phyloP scores from a whole-genome alignment of 805 yeast species.

The Ogataea minuta region DNA sequence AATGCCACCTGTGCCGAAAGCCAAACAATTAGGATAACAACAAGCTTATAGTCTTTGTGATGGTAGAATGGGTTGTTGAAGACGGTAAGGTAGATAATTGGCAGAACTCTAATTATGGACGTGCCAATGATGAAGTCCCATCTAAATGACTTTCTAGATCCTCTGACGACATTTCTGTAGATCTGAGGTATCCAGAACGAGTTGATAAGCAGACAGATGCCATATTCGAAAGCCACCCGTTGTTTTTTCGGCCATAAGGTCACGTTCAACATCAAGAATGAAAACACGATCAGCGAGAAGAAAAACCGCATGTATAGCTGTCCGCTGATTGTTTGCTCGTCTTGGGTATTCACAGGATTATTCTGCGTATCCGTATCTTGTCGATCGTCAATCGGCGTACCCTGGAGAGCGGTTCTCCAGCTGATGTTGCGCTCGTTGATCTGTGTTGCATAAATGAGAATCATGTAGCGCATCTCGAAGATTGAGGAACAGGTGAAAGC shows the following conservation, averaged over 20 bases:
- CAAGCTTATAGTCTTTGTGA: constrained; percentile 55
- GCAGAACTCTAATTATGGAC: constrained; percentile 58
- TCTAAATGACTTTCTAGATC: constrained; percentile 60
- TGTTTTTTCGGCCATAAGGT: constrained; percentile 60
- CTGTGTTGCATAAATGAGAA: constrained; percentile 66
- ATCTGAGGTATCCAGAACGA: constrained; percentile 91
- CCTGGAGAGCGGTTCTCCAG: constrained; percentile 64
- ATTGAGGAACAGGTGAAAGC: constrained; percentile 68
- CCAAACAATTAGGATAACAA: constrained; percentile 51
- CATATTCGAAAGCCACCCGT: constrained; percentile 57
- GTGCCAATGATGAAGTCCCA: constrained; percentile 79
- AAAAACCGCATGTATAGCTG: constrained; percentile 57
- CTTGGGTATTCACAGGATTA: constrained; percentile 32
- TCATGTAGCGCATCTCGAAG: constrained; percentile 73
- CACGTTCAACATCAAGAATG: constrained; percentile 57
- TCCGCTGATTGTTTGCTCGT: constrained; percentile 57
- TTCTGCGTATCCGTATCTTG: constrained; percentile 6
- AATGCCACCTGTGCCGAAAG: constrained; percentile 54
- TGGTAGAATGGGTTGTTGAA: constrained; percentile 67
- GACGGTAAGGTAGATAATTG: constrained; percentile 54
- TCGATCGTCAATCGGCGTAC: constrained; percentile 46
- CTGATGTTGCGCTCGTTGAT: constrained; percentile 67
- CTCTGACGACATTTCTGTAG: constrained; percentile 69
- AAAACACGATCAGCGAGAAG: constrained; percentile 49
- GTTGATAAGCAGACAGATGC: constrained; percentile 49